These are phyloP conservation scores for Tylopilus sp. DNA, from an alignment of 768 basidiomycete genomes.

Conservation along the genomic window DNA sequence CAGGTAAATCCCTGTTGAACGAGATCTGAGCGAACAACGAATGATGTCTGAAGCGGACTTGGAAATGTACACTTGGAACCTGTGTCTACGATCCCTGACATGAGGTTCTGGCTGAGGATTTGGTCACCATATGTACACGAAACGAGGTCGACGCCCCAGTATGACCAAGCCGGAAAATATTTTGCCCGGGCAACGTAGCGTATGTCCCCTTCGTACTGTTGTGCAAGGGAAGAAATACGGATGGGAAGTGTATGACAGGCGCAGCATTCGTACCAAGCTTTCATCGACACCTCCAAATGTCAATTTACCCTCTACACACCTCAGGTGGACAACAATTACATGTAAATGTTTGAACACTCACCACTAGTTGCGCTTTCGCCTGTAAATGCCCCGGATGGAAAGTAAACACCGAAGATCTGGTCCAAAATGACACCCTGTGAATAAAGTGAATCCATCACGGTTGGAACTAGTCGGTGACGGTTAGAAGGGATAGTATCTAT, in stretches of 20 bases:
- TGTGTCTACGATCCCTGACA: slow-evolving; percentile 28
- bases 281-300: slow-evolving; percentile 24
- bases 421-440: slow-evolving; percentile 12
- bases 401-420: slow-evolving; percentile 18
- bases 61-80: slow-evolving; percentile 19
- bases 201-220: slow-evolving; percentile 19
- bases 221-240: not conserved
- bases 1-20: too few species aligned
- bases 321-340: not conserved
- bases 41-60: too few species aligned
- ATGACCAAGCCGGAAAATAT: too few species aligned
- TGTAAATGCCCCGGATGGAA: slow-evolving; percentile 15
- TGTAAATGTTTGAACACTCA: not conserved
- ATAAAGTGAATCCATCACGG: slow-evolving; percentile 22
- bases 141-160: slow-evolving; percentile 31
- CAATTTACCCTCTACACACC: slow-evolving; percentile 19
- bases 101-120: slow-evolving; percentile 10
- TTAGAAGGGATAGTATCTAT: not conserved
- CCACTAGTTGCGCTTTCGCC: not conserved
- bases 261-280: slow-evolving; percentile 9
- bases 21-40: too few species aligned
- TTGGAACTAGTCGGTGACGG: slow-evolving; percentile 13
- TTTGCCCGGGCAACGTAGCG: slow-evolving; percentile 23
- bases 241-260: too few species aligned
- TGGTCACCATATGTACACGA: slow-evolving; percentile 9